A percentile compares a stretch with the other conserved stretches of the same genome.
Evolutionary conservation across 2,329 filamentous ascomycete species (phyloP).

Genomic region (Xylariomycetidae sp.): DNA sequence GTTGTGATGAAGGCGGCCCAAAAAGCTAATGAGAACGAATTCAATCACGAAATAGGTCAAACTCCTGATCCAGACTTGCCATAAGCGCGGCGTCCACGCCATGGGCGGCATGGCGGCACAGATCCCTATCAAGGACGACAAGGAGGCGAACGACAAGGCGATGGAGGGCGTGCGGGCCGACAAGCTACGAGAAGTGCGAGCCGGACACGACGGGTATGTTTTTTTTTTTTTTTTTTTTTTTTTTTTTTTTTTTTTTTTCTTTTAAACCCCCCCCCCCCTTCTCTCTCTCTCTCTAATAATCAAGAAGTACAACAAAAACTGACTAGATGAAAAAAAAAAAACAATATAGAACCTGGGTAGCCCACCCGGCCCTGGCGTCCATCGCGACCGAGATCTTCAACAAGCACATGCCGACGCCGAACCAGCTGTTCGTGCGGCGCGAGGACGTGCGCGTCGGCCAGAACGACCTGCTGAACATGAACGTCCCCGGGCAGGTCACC

Average conservation of each 20-base stretch:
- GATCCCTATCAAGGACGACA: constrained; percentile 96
- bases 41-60: constrained; percentile 52
- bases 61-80: constrained; percentile 96
- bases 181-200: constrained; percentile 92
- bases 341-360: constrained; percentile 74
- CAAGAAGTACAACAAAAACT: too few relatives aligned
- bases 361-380: constrained; percentile 83
- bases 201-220: constrained; percentile 79
- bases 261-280: too few relatives aligned
- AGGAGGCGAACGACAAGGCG: constrained; percentile 83
- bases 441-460: constrained; percentile 83
- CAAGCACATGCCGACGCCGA: constrained; percentile 96
- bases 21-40: background rate
- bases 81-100: constrained; percentile 92
- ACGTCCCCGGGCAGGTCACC: constrained; percentile 86
- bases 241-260: background rate
- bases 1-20: background rate
- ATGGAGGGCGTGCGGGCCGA: constrained; percentile 92
- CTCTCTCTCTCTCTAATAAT: background rate
- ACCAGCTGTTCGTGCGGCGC: constrained; percentile 86
- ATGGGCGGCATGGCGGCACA: constrained; percentile 99
- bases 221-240: background rate
- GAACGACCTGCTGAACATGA: constrained; percentile 97
- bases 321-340: too few relatives aligned
- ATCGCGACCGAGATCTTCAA: constrained; percentile 95